Evolutionary conservation across 371 early-diverging fungal species (phyloP).

Genomic region (Mucor ambiguus): DNA sequence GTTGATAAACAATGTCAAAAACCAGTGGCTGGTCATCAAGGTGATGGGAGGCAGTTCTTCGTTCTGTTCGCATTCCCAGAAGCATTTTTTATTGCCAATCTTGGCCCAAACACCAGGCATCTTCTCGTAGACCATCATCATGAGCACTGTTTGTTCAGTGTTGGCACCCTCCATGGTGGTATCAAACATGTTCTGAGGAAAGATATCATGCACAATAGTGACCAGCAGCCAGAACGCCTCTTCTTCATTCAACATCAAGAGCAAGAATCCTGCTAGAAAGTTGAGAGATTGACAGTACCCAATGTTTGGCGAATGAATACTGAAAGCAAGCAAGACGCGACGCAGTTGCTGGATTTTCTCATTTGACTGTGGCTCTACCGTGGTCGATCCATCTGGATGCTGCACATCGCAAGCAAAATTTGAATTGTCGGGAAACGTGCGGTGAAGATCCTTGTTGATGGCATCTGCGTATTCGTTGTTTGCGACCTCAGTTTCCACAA

Average conservation of each 20-base stretch:
- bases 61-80: slow-evolving; percentile 56
- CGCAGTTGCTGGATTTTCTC: slow-evolving; percentile 65
- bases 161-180: slow-evolving; percentile 77
- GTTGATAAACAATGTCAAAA: slow-evolving; percentile 79
- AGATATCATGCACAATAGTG: slow-evolving; percentile 69
- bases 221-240: slow-evolving; percentile 84
- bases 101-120: slow-evolving; percentile 64
- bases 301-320: slow-evolving; percentile 63
- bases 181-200: slow-evolving; percentile 82
- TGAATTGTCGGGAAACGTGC: slow-evolving; percentile 83
- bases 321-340: slow-evolving; percentile 74
- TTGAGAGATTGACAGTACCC: slow-evolving; percentile 90
- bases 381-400: not conserved
- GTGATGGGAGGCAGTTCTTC: slow-evolving; percentile 69
- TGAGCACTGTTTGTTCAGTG: slow-evolving; percentile 76
- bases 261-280: slow-evolving; percentile 77
- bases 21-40: slow-evolving; percentile 84
- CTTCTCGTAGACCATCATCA: slow-evolving; percentile 61
- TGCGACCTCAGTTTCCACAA: slow-evolving; percentile 47
- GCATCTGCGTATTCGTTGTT: slow-evolving; percentile 64
- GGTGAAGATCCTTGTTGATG: slow-evolving; percentile 78
- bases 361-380: slow-evolving; percentile 37
- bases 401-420: slow-evolving; percentile 55
- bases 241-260: slow-evolving; percentile 75
- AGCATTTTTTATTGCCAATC: slow-evolving; percentile 48